A percentile compares a stretch with the other conserved stretches of the same genome.
These are phyloP conservation scores for Trypanosomatidae sp. DNA, from an alignment of 208 protist species.

Conservation along the genomic window DNA sequence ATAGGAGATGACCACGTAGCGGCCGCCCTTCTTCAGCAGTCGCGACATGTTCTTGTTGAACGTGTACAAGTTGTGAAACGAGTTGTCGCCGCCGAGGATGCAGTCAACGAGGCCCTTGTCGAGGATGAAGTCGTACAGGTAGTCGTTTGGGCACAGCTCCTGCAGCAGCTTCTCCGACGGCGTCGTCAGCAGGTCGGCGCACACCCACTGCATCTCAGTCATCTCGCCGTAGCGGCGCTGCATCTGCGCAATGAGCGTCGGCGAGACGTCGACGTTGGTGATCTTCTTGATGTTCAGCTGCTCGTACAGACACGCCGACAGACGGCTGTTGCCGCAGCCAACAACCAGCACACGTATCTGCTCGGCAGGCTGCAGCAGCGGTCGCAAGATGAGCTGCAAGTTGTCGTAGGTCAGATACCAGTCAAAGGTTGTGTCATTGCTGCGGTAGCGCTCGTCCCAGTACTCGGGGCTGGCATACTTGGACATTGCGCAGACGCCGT, in stretches of 20 bases:
- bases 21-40: slow-evolving; percentile 78
- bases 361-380: slow-evolving; percentile 60
- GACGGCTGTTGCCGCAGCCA: slow-evolving; percentile 85
- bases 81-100: slow-evolving; percentile 78
- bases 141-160: slow-evolving; percentile 66
- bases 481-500: slow-evolving; percentile 32
- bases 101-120: slow-evolving; percentile 84
- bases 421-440: slow-evolving; percentile 85
- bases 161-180: slow-evolving; percentile 63
- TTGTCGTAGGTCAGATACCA: slow-evolving; percentile 87
- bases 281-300: slow-evolving; percentile 78
- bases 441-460: slow-evolving; percentile 89
- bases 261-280: slow-evolving; percentile 84
- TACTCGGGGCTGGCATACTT: slow-evolving; percentile 87
- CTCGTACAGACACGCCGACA: slow-evolving; percentile 73
- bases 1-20: slow-evolving; percentile 80
- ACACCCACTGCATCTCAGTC: slow-evolving; percentile 82
- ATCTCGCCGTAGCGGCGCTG: slow-evolving; percentile 69
- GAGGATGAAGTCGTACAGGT: slow-evolving; percentile 82
- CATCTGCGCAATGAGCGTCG: slow-evolving; percentile 83
- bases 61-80: slow-evolving; percentile 79
- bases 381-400: slow-evolving; percentile 58
- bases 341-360: slow-evolving; percentile 74
- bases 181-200: slow-evolving; percentile 60
- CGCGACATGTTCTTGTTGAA: slow-evolving; percentile 84